These are phyloP conservation scores for Aspergillus nidulans DNA, from an alignment of 495 filamentous ascomycete genomes.

Conservation along the genomic window DNA sequence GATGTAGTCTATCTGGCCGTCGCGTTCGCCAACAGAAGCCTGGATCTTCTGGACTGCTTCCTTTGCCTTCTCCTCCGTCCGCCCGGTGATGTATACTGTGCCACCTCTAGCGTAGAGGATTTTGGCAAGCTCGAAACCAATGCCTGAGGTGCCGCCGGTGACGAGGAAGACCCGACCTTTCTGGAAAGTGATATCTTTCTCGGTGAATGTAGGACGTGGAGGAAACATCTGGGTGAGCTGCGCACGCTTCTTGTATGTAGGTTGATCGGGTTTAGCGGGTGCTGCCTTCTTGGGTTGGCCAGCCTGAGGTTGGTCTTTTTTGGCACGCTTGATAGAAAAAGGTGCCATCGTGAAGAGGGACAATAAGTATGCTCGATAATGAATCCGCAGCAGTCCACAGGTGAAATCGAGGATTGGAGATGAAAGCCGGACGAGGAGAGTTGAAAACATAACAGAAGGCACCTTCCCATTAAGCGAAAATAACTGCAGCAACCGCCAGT, in stretches of 20 bases:
- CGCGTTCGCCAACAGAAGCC: neutral
- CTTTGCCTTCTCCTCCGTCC: slow-evolving; percentile 33
- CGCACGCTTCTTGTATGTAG: slow-evolving; percentile 5
- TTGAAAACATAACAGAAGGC: neutral
- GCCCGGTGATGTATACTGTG: slow-evolving; percentile 42
- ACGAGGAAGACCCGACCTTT: slow-evolving; percentile 38
- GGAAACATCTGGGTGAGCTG: slow-evolving; percentile 30
- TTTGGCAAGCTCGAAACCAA: slow-evolving; percentile 38
- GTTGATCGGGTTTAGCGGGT: neutral
- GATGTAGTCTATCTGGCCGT: slow-evolving; percentile 38
- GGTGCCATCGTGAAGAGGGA: neutral
- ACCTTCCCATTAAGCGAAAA: neutral
- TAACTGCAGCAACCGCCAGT: neutral
- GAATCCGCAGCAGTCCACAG: neutral
- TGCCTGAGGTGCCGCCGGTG: slow-evolving; percentile 38
- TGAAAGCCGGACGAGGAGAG: neutral
- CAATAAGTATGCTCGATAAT: neutral
- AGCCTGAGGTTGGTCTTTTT: neutral
- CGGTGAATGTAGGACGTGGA: slow-evolving; percentile 25
- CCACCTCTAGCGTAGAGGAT: slow-evolving; percentile 38
- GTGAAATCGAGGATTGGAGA: neutral
- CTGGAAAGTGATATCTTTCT: slow-evolving; percentile 26
- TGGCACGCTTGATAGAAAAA: neutral
- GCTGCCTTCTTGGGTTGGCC: neutral
- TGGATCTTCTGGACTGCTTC: slow-evolving; percentile 34